A percentile compares a stretch with the other conserved stretches of the same genome.
These are phyloP conservation scores for Lichtheimia ramosa DNA, from an alignment of 371 early-diverging fungal species.

Conservation along the genomic window DNA sequence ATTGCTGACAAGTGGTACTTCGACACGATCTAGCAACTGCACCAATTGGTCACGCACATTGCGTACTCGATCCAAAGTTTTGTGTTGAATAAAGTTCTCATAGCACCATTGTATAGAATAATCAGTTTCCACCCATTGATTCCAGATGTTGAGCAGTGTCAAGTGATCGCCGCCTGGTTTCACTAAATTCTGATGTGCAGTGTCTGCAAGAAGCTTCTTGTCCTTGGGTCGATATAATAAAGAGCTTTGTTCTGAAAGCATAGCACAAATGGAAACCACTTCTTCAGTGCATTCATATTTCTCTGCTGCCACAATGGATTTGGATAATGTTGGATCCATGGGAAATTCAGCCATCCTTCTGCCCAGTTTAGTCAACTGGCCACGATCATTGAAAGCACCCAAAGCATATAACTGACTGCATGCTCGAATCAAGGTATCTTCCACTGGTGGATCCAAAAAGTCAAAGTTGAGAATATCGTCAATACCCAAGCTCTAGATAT, in stretches of 20 bases:
- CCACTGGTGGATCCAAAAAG: constrained; percentile 97
- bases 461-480: constrained; percentile 96
- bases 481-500: constrained; percentile 82
- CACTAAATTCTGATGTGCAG: constrained; percentile 85
- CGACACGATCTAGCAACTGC: constrained; percentile 90
- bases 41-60: constrained; percentile 95
- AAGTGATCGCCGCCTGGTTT: constrained; percentile 92
- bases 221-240: constrained; percentile 95
- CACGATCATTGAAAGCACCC: constrained; percentile 92
- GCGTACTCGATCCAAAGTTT: constrained; percentile 88
- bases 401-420: constrained; percentile 94
- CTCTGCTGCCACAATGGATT: constrained; percentile 89
- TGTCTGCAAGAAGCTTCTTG: constrained; percentile 91
- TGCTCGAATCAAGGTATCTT: constrained; percentile 90
- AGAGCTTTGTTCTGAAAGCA: constrained; percentile 92
- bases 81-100: constrained; percentile 94
- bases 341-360: constrained; percentile 99
- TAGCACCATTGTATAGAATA: constrained; percentile 94
- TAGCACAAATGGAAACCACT: constrained; percentile 84
- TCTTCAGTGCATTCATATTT: constrained; percentile 92
- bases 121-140: constrained; percentile 93
- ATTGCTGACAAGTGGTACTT: constrained; percentile 78
- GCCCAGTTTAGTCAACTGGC: constrained; percentile 95
- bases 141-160: constrained; percentile 90
- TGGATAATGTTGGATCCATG: constrained; percentile 94